These are phyloP conservation scores for Pilobolus umbonatus DNA, from an alignment of 192 early-diverging fungal genomes.

Conservation along the genomic window DNA sequence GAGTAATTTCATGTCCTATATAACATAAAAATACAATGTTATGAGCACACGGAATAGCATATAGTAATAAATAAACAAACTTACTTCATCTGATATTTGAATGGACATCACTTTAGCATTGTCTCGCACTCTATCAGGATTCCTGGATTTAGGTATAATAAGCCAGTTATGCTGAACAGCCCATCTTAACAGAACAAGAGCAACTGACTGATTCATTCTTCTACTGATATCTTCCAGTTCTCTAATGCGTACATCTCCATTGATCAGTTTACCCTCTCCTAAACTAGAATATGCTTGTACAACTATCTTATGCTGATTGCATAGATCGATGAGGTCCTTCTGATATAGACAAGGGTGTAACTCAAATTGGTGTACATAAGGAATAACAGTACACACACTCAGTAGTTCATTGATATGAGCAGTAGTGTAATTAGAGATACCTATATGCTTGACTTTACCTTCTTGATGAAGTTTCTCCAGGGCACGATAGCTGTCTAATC, in stretches of 20 bases:
- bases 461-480: constrained; percentile 55
- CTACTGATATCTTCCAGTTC: constrained; percentile 24
- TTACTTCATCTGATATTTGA: constrained; percentile 38
- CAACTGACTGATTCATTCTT: constrained; percentile 29
- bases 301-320: constrained; percentile 48
- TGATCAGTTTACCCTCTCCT: constrained; percentile 52
- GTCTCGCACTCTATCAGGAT: constrained; percentile 35
- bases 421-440: constrained; percentile 68
- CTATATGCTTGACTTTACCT: constrained; percentile 59
- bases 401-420: constrained; percentile 53
- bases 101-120: constrained; percentile 47
- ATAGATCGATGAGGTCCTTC: constrained; percentile 50
- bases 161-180: constrained; percentile 56
- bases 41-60: too few species aligned
- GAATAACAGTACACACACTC: constrained; percentile 49
- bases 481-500: constrained; percentile 58
- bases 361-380: constrained; percentile 71
- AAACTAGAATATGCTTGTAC: constrained; percentile 71
- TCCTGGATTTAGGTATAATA: constrained; percentile 65
- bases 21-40: too few species aligned
- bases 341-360: constrained; percentile 62
- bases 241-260: constrained; percentile 11
- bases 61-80: too few species aligned
- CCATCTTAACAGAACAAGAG: constrained; percentile 60
- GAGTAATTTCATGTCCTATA: constrained; percentile 38